These are phyloP conservation scores for Prunus yedoensis DNA, from an alignment of 331 rosid species.

Conservation along the genomic window DNA sequence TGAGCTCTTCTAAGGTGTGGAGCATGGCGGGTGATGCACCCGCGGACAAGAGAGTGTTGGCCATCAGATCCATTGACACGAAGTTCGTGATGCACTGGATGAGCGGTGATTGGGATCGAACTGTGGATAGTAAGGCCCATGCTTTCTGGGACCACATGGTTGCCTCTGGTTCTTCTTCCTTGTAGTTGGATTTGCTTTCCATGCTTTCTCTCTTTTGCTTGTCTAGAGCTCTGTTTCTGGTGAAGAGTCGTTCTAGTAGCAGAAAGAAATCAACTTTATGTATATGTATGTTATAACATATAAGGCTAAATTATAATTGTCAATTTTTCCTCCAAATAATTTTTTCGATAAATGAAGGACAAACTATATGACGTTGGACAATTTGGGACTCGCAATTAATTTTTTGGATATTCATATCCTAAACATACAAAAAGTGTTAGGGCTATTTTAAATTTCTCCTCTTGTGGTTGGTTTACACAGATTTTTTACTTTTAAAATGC, in stretches of 20 bases:
- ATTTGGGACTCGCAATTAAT: no score
- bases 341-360: no score
- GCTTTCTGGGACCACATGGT: slow-evolving; percentile 44
- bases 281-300: no score
- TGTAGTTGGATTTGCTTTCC: slow-evolving; percentile 11
- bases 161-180: slow-evolving; percentile 9
- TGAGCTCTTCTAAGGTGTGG: slow-evolving; percentile 59
- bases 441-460: no score
- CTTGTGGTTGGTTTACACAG: no score
- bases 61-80: slow-evolving; percentile 90
- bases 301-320: no score
- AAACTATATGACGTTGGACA: no score
- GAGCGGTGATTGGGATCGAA: slow-evolving; percentile 60
- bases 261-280: no score
- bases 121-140: slow-evolving; percentile 45
- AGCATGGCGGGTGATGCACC: slow-evolving; percentile 95
- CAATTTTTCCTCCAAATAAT: no score
- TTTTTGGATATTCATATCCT: no score
- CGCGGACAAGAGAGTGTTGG: slow-evolving; percentile 74
- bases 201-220: background rate
- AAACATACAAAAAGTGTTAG: no score
- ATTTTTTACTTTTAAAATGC: no score
- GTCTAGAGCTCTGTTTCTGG: background rate
- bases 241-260: background rate
- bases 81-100: slow-evolving; percentile 91